Conservation (phyloP, 495 filamentous ascomycete genomes). For the Xylaria castorea region DNA sequence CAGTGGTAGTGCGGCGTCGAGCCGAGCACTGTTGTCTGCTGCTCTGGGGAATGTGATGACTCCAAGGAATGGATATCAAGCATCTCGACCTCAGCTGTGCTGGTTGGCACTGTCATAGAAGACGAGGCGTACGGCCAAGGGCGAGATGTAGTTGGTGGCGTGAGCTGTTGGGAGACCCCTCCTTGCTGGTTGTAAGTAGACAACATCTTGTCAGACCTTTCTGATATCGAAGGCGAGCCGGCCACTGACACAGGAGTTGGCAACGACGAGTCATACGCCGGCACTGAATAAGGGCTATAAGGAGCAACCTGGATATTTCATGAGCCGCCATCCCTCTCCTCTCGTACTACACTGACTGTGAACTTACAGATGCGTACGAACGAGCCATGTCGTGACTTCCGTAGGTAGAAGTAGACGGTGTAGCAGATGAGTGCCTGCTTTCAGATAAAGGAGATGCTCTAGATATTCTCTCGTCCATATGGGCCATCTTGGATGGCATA, state of each 20-base stretch:
- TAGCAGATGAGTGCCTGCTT: constrained; percentile 32
- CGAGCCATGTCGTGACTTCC: constrained; percentile 36
- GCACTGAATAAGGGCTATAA: constrained; percentile 50
- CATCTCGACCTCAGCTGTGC: constrained; percentile 45
- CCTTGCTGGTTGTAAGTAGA: constrained; percentile 45
- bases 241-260: constrained; percentile 54
- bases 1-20: constrained; percentile 38
- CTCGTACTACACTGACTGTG: constrained; percentile 1
- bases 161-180: constrained; percentile 47
- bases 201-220: constrained; percentile 46
- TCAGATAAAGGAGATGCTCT: constrained; percentile 33
- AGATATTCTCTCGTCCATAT: constrained; percentile 39
- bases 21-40: constrained; percentile 33
- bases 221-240: constrained; percentile 51
- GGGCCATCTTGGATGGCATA: constrained; percentile 30
- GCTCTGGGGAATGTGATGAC: constrained; percentile 38
- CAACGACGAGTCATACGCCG: constrained; percentile 51
- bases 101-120: constrained; percentile 44
- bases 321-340: constrained; percentile 28
- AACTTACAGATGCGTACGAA: constrained; percentile 39
- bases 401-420: constrained; percentile 36
- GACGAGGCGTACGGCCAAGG: constrained; percentile 47
- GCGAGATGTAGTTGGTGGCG: constrained; percentile 51
- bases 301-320: constrained; percentile 44
- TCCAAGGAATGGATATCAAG: constrained; percentile 37